Evolutionary conservation across 495 filamentous ascomycete genomes (phyloP), one percentile per base, ranked within the genome.

Genomic region (Daldinia vernicosa): DNA sequence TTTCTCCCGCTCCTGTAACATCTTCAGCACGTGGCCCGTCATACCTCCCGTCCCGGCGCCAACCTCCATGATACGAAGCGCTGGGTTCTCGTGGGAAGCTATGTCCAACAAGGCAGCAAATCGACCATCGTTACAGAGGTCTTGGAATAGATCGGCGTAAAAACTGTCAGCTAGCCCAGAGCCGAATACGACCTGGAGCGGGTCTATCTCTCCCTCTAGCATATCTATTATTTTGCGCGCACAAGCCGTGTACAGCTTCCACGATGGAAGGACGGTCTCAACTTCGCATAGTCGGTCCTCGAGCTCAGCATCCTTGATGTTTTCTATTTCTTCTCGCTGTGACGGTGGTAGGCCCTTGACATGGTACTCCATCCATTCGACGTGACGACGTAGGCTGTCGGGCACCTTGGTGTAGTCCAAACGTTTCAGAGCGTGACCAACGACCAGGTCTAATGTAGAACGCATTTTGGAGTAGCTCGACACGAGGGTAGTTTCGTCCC

Each of bases 31-130:
- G n/a, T 64, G 51, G 0, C 45, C 9, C 1, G 74, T 76, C 60
- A 64, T 53, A 27, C 75, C 72, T 3, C 80, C 81, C 0, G 82
- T 83, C 0, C 82, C 82, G 5, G 77, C 79, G 14, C 84, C 83
- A 14, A 84, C 72, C 66, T 85, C 83, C 17, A 85, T 70, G 6
- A 85, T 64, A 24, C 61, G 61, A 26, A 37, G 19, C 8, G 32
- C 32, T 15, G 61, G 61, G 51, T 64, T 64, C 30, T 64, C 43
- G 14, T 64, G 61, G 4, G 58, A 37, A 24, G 58, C 35, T 19
- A 61, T 15, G 11, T 51, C 58, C 28, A 61, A 37, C 15, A 61
- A 51, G 17, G 32, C 3, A 11, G 58, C 40, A 24, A 61, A 50
- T 8, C 58, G 40, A 1, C 58, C 58, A n/a, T 61, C 58, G 9